Base-by-base conservation (phyloP, 495 filamentous ascomycete genomes). In the Aspergillus heteromorphus region DNA sequence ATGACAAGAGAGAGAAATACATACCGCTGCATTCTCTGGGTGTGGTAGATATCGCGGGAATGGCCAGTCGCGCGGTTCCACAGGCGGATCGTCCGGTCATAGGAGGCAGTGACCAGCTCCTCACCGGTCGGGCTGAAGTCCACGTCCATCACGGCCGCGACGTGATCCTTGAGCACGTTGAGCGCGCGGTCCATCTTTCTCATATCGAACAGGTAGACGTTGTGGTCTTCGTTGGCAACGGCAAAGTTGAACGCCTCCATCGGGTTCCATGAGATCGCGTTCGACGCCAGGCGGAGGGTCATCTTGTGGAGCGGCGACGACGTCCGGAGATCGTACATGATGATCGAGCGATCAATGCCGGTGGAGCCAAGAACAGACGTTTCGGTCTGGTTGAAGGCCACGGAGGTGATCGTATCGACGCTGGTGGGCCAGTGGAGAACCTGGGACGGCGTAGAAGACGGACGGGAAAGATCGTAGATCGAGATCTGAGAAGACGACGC, bases 231-330 rank as follows among this genome's bases (percentile, higher is more conserved):
- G 56, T 82, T 87, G 3, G 85, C 91, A 20, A 89, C 84, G 14
- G 87, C 88, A 64, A 95, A 89, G 65, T 95, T 96, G 77, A 95
- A 91, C 6, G 91, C 85, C 70, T 95, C 91, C 85, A 96, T 91
- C 0, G 92, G 93, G 65, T 97, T 97, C 89, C 92, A 99, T 27
- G 85, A 76, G 31, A 98, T 79, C 16, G 88, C 79, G 68, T 97
- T 98, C 20, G 84, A 87, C 21, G 91, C 85, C 42, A 97, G 80
- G 41, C 82, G 87, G 36, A 97, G 82, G 3, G 87, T 80, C 6
- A 87, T 79, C 58, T 91, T 91, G 36, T 86, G 78, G 14, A 97
- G 77, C 11, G 93, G 89, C 31, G 85, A 89, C 8, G 83, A 84
- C 47, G 95, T 97, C 42, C 93, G 86, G 27, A 97, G 76, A 70